Evolutionary conservation across 2,329 filamentous ascomycete genomes (phyloP).

Genomic region (Epichloe amarillans): DNA sequence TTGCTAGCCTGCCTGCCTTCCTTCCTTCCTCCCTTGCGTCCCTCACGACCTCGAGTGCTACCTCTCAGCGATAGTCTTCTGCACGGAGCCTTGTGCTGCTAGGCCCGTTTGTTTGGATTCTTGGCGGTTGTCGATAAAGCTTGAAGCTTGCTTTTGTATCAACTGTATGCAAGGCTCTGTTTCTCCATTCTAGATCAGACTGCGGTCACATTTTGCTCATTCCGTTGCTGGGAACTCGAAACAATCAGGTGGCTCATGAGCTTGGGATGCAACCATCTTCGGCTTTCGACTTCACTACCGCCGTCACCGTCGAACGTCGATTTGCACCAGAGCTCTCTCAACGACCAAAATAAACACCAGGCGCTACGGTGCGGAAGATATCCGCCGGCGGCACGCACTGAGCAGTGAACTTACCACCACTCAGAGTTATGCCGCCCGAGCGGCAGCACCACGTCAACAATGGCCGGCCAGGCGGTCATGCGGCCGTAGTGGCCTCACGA

Average conservation of each 20-base stretch:
- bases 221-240: background rate
- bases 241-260: background rate
- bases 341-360: background rate
- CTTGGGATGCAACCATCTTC: background rate
- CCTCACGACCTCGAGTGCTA: background rate
- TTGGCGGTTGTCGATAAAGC: background rate
- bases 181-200: background rate
- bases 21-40: background rate
- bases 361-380: background rate
- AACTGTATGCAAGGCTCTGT: background rate
- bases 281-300: background rate
- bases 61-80: background rate
- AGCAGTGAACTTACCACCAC: conserved; percentile 3
- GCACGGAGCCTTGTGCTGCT: background rate
- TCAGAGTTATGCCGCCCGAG: conserved; percentile 14
- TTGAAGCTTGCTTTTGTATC: background rate
- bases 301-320: background rate
- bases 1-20: background rate
- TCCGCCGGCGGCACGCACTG: conserved; percentile 5
- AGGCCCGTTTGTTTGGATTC: background rate
- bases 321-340: background rate
- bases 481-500: conserved; percentile 25
- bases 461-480: conserved; percentile 22
- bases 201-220: background rate
- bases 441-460: conserved; percentile 29